Evolutionary conservation across 2,329 filamentous ascomycete genomes (phyloP).

Genomic region (Peltaster fructicola): DNA sequence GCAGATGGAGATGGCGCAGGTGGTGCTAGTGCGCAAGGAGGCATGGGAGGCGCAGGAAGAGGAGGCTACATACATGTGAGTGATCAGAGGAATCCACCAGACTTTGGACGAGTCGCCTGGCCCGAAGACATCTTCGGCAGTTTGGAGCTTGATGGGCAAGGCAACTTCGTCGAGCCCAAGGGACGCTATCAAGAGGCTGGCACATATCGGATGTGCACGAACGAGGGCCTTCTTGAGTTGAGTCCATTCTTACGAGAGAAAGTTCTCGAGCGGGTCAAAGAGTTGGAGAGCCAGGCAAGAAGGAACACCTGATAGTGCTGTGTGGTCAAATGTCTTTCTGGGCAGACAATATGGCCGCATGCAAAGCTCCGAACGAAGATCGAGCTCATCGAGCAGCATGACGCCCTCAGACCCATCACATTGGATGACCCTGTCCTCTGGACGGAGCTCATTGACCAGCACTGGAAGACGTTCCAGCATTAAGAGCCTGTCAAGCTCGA

Average conservation of each 20-base stretch:
- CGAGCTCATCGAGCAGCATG: no score
- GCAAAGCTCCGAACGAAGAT: no score
- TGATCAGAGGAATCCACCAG: conserved; percentile 40
- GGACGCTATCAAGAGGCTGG: conserved; percentile 44
- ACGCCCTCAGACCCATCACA: no score
- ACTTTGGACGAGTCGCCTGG: conserved; percentile 47
- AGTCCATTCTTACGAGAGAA: conserved; percentile 18
- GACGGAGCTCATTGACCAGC: no score
- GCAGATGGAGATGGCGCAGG: conserved; percentile 32
- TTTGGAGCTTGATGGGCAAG: conserved; percentile 40
- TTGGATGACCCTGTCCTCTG: no score
- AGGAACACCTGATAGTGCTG: no score
- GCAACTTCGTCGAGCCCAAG: conserved; percentile 36
- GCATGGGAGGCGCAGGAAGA: conserved; percentile 37
- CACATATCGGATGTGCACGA: conserved; percentile 43
- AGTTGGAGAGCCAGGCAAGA: conserved; percentile 18
- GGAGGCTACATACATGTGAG: conserved; percentile 48
- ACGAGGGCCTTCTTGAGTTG: conserved; percentile 35
- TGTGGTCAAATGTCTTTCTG: no score
- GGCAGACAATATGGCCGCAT: no score
- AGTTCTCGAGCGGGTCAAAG: conserved; percentile 16
- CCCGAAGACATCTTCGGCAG: conserved; percentile 51
- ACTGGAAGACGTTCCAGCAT: no score
- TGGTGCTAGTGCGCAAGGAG: conserved; percentile 41
- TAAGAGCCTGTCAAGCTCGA: no score